Evolutionary conservation across 495 filamentous ascomycete species (phyloP), one percentile per base, ranked within the genome.

Genomic region (Xeromyces bisporus): DNA sequence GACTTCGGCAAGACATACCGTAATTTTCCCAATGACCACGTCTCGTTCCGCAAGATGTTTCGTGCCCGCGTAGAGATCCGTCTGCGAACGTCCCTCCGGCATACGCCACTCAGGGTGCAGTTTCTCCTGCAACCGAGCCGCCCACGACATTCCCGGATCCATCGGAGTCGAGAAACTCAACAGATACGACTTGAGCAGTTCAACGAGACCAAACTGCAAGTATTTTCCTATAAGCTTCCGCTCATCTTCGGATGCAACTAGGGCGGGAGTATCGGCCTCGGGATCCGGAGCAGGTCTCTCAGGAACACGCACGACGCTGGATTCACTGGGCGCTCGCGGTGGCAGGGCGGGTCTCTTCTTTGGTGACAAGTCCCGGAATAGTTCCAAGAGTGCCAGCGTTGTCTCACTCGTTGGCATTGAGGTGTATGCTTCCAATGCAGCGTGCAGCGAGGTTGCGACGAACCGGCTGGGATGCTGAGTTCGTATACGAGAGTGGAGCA

Each of bases 381-480:
- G 75, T 31, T 80, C 76, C 24, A 89, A 65, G 14, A 85, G 62
- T 6, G 80, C 71, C 0, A 74, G 59, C 1, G 82, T 85, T 40
- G 77, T 73, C 46, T 79, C 76, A 16, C 69, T 66, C 18, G 56
- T 62, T 7, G 56, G 54, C 48, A 68, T 55, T 6, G 47, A 35
- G 21, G 67, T 64, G 49, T 84, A 92, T 3, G 77, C 68, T 18
- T 69, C 62, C 11, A 80, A 58, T 7, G 82, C 69, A 8, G 82
- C 79, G 36, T 80, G 76, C 10, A 96, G 67, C 18, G 83, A 83
- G 1, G 81, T 81, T n/a, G 80, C 81, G 18, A 97, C 64, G 51
- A 97, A 97, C 11, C 86, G 77, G 34, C 82, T 91, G 2, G 89
- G 89, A 34, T 77, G 78, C 54, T 85, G 87, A 2, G 89, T 89